Evolutionary conservation across 2,329 filamentous ascomycete species (phyloP).

Genomic region (Cadophora sp.): DNA sequence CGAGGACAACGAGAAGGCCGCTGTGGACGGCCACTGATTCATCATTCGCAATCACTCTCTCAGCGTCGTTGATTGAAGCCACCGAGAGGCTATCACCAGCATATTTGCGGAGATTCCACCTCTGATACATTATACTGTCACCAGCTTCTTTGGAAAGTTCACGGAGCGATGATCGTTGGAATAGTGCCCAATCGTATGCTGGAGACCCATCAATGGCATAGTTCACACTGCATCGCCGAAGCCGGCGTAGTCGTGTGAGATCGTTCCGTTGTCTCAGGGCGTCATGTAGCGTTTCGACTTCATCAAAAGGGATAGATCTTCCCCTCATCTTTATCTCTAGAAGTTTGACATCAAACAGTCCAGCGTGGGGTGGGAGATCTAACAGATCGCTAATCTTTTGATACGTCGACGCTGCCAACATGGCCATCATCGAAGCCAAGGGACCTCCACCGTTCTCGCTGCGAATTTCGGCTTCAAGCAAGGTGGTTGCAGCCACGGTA

Average conservation of each 20-base stretch:
- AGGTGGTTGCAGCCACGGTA: background rate
- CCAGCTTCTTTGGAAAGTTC: conserved; percentile 9
- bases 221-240: background rate
- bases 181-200: background rate
- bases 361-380: background rate
- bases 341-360: background rate
- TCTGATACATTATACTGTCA: conserved; percentile 3
- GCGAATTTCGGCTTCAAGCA: background rate
- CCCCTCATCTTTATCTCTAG: background rate
- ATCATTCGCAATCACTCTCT: conserved; percentile 4
- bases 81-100: conserved; percentile 6
- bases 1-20: background rate
- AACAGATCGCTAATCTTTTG: background rate
- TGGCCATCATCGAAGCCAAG: background rate
- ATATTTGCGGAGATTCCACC: conserved; percentile 12
- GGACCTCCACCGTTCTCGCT: background rate
- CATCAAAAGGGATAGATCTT: background rate
- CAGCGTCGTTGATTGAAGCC: background rate
- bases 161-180: conserved; percentile 1
- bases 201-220: background rate
- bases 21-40: background rate
- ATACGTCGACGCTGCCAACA: background rate
- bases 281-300: background rate
- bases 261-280: background rate
- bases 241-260: background rate